Evolutionary conservation across 2,329 filamentous ascomycete species (phyloP), one percentile per base, ranked within the genome.

Genomic region (Nigrospora oryzae): DNA sequence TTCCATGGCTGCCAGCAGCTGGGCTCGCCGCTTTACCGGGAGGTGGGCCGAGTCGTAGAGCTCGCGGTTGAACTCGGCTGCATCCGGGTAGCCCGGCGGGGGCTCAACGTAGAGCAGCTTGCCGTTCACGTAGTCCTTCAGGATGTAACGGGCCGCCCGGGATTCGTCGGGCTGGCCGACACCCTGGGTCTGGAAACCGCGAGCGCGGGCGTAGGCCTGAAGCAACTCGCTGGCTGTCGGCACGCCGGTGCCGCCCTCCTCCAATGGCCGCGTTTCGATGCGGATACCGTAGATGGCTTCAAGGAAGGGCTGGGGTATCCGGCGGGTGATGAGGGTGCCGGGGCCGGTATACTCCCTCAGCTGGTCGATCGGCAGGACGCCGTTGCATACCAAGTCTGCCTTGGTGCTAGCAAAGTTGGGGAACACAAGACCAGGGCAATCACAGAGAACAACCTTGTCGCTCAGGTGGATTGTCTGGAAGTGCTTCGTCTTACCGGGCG

Each of bases 381-480:
- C 93, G 60, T 91, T 95, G 66, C 89, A 93, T 11, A 98, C 93
- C 16, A 98, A 79, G 59, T 98, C 93, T 35, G 88, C 93, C 67
- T 97, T 97, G 39, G 90, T 97, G 38, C 84, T 90, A 46, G 93
- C 91, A 56, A 97, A 98, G 68, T 97, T 97, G 56, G 93, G 90
- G 64, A 98, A 97, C 2, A 98, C 94, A 16, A 98, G 83, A 83
- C 93, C 93, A 11, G 93, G 93, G 61, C 93, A 98, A 81, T 98
- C 93, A 66, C 93, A 97, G 7, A 98, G 79, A 39, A 97, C 78
- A 50, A 98, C 89, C 47, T 83, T 81, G 1, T 93, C 86, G 47
- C 86, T 93, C 31, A 98, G 79, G 62, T 96, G 90, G 47, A 98
- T 93, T 1, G 93, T 98, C 66, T 98, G 93, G 71, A 98, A 98